phyloP scores from a whole-genome alignment of 2,329 filamentous ascomycete species.

The Clonostachys solani region DNA sequence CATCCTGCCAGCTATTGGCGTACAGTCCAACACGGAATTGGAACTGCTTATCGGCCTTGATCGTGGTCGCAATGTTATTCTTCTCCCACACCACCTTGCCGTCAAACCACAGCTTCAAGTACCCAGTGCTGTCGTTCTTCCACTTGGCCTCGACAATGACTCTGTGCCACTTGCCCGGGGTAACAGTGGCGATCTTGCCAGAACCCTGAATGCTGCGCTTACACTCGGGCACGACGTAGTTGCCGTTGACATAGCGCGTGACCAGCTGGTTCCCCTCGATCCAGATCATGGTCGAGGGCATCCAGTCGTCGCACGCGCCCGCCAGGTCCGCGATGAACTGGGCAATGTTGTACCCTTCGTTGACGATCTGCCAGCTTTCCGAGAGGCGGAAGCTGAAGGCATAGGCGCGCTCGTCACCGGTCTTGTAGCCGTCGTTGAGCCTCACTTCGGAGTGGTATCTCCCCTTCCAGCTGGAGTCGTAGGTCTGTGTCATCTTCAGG shows the following conservation, averaged over 20 bases:
- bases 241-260: slow-evolving; percentile 26
- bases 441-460: slow-evolving; percentile 45
- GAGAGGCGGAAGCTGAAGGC: slow-evolving; percentile 46
- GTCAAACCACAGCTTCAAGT: slow-evolving; percentile 41
- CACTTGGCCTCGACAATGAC: slow-evolving; percentile 40
- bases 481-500: slow-evolving; percentile 40
- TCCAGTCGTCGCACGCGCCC: slow-evolving; percentile 36
- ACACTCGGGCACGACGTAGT: slow-evolving; percentile 17
- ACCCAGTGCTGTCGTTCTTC: slow-evolving; percentile 35
- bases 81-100: slow-evolving; percentile 35
- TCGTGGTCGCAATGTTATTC: slow-evolving; percentile 33
- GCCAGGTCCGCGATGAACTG: slow-evolving; percentile 47
- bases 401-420: slow-evolving; percentile 40
- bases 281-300: slow-evolving; percentile 45
- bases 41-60: slow-evolving; percentile 35
- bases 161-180: slow-evolving; percentile 38
- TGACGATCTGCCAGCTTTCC: slow-evolving; percentile 36
- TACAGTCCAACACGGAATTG: slow-evolving; percentile 43
- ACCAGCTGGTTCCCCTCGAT: slow-evolving; percentile 34
- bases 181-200: slow-evolving; percentile 27
- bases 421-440: slow-evolving; percentile 36
- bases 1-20: slow-evolving; percentile 44
- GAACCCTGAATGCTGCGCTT: slow-evolving; percentile 10
- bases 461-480: slow-evolving; percentile 31
- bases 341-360: slow-evolving; percentile 39